Evolutionary conservation across 192 early-diverging fungal species (phyloP).

Genomic region (Phlyctochytrium bullatum): DNA sequence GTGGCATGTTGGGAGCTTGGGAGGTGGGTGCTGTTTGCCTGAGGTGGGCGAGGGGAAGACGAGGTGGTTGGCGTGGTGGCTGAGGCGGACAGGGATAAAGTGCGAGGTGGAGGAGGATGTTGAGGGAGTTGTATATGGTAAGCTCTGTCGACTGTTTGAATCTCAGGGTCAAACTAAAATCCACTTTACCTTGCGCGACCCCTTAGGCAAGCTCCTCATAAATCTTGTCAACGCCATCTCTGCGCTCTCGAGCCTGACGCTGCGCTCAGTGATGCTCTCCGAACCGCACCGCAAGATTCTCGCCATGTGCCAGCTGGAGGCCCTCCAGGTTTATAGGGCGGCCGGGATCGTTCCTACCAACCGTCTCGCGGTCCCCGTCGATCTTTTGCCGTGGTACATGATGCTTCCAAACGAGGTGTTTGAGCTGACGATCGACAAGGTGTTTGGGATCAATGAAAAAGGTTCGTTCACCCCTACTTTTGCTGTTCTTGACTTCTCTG

Average conservation of each 20-base stretch:
- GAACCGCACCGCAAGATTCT: slow-evolving; percentile 28
- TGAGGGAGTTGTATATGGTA: no score
- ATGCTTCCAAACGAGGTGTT: slow-evolving; percentile 31
- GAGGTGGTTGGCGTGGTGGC: no score
- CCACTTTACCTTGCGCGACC: background rate
- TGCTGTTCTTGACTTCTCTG: no score
- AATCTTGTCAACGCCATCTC: slow-evolving; percentile 46
- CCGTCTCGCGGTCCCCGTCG: slow-evolving; percentile 17
- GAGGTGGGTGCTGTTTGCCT: no score
- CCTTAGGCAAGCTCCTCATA: slow-evolving; percentile 31
- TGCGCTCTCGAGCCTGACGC: slow-evolving; percentile 35
- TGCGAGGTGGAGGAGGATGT: no score
- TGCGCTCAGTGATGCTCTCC: slow-evolving; percentile 29
- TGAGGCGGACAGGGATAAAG: no score
- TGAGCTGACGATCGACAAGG: slow-evolving; percentile 4
- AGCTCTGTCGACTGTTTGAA: no score
- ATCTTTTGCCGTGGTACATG: slow-evolving; percentile 22
- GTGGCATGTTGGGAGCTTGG: background rate
- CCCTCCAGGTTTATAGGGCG: slow-evolving; percentile 29
- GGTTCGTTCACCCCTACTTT: background rate
- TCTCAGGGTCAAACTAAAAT: no score
- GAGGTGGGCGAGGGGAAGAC: no score
- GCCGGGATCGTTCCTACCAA: slow-evolving; percentile 35
- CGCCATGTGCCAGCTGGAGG: slow-evolving; percentile 35
- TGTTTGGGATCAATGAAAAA: slow-evolving; percentile 32